Evolutionary conservation across 768 basidiomycete genomes (phyloP).

Genomic region (Lentinus tigrinus): DNA sequence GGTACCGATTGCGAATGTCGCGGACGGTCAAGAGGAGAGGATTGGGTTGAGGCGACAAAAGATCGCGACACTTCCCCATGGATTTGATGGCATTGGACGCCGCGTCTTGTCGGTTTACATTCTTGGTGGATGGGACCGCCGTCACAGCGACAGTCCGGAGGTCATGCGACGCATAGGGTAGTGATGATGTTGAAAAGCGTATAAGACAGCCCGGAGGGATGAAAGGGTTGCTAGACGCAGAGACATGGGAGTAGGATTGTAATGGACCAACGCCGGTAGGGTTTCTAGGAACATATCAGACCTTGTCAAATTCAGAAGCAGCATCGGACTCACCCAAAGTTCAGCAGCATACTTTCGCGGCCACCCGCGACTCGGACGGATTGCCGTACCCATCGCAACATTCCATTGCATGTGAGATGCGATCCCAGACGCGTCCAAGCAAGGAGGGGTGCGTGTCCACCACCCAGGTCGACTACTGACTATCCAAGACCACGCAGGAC

Average conservation of each 20-base stretch:
- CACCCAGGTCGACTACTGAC: too few relatives aligned
- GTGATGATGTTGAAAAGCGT: too few relatives aligned
- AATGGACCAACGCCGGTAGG: neutral
- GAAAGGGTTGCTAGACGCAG: neutral
- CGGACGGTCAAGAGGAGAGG: conserved; percentile 2
- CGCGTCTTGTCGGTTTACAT: neutral
- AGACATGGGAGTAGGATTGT: neutral
- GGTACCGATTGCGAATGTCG: conserved; percentile 17
- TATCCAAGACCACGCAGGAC: neutral
- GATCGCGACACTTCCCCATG: conserved; percentile 2
- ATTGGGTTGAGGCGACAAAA: conserved; percentile 12
- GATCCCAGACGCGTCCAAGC: neutral
- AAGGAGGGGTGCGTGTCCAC: neutral
- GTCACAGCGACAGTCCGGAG: neutral
- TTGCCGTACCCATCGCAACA: conserved; percentile 71
- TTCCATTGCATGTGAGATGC: conserved; percentile 60
- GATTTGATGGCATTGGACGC: neutral
- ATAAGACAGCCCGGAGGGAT: too few relatives aligned
- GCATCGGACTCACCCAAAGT: neutral
- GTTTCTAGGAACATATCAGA: neutral
- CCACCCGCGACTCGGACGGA: conserved; percentile 47
- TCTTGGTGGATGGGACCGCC: neutral
- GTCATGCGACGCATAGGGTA: too few relatives aligned
- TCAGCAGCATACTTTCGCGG: conserved; percentile 26
- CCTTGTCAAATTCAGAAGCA: neutral